Conservation (phyloP, 176 grass and related monocot genomes). For the Luzula sylvatica region DNA sequence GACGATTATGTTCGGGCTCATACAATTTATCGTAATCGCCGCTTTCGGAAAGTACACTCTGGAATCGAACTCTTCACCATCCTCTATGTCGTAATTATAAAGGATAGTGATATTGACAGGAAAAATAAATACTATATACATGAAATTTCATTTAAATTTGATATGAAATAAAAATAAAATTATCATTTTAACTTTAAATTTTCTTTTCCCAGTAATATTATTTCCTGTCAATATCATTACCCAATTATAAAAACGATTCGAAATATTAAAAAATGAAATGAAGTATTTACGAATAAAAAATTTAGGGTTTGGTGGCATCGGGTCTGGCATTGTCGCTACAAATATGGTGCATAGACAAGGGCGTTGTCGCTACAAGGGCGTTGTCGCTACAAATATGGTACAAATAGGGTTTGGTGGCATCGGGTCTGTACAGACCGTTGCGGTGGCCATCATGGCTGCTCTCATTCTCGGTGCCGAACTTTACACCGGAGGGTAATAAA, state of each 20-base stretch:
- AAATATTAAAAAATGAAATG: no score
- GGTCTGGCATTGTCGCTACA: conserved; percentile 70
- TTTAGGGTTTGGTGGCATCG: conserved; percentile 69
- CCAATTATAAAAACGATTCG: no score
- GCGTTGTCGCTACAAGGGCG: conserved; percentile 62
- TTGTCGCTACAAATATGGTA: no score
- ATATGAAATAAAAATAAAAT: no score
- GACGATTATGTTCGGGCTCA: conserved; percentile 67
- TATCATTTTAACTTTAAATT: no score
- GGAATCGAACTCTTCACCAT: conserved; percentile 71
- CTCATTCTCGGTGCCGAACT: conserved; percentile 66
- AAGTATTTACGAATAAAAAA: no score
- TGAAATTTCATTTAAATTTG: no score
- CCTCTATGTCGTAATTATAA: conserved; percentile 73
- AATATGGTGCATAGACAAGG: conserved; percentile 96
- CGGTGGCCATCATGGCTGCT: conserved; percentile 83
- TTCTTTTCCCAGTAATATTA: no score
- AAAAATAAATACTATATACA: no score
- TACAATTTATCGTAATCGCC: conserved; percentile 70
- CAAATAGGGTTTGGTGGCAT: no score
- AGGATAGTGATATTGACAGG: no score
- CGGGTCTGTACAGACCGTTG: conserved; percentile 83
- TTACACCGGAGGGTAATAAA: conserved; percentile 68
- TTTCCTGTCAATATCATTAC: no score
- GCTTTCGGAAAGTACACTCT: conserved; percentile 72